Base-by-base conservation (phyloP, 2,329 filamentous ascomycete genomes). In the Neopestalotiopsis sp. region DNA sequence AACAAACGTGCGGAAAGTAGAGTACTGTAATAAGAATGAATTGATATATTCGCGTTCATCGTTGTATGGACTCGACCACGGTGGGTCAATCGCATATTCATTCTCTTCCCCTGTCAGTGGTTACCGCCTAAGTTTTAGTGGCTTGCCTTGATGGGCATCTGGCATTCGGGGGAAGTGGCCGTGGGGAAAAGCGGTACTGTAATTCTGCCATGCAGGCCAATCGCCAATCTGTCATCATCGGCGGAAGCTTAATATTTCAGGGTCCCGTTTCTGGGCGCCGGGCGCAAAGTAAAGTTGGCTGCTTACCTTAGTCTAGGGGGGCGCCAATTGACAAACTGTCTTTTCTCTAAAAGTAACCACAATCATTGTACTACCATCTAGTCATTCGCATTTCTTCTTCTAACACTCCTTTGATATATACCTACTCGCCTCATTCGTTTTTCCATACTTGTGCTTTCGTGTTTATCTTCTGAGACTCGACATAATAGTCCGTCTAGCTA, bases 161-260 rank as follows among this genome's bases (percentile, higher is more conserved):
- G 57, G 57, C 20, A 65, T 52, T 67, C 59, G 60, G 71, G 69
- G 34, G 57, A 66, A 68, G 20, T 30, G 20, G 20, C 56, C 61
- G 61, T n/a, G 17, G 67, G 70, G 69, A 65, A 69, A 28, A 40
- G 52, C 69, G 60, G 69, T 38, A 10, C 6, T 38, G 70, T 72
- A 71, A 75, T 78, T 77, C 75, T 77, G 76, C 75, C 74, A 68
- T 20, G 49, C 34, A 28, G 49, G 40, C 24, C 28, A 75, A 73
- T 62, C 69, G 73, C 73, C 74, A 75, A 71, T 70, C 73, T 75
- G 73, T 75, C 74, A 75, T 74, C 74, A 75, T 74, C 59, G 34
- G 34, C 59, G 59, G 63, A 65, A 65, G 62, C 62, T 65, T 65
- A 65, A 24, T 49, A 28, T 65, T 49, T 52, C 40, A 65, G 62